Conservation (phyloP, 2,329 filamentous ascomycete genomes). For the Gremmenia infestans region DNA sequence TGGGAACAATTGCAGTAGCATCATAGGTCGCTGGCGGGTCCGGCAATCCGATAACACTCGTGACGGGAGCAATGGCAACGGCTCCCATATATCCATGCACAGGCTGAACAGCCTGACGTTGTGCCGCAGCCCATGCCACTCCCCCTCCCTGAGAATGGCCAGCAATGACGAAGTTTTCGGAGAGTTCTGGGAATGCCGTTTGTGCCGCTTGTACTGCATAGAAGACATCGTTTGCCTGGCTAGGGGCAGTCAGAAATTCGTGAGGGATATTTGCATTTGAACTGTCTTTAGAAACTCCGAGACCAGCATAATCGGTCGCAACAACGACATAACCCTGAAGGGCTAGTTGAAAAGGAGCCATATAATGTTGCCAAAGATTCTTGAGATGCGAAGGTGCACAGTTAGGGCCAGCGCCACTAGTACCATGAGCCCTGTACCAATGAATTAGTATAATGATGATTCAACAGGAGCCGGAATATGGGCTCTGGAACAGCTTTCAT, state of each 20-base stretch:
- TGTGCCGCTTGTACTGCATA: slow-evolving; percentile 40
- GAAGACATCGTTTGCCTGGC: slow-evolving; percentile 39
- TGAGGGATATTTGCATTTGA: slow-evolving; percentile 35
- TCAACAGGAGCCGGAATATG: too few species aligned
- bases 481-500: too few species aligned
- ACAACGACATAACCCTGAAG: slow-evolving; percentile 41
- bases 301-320: slow-evolving; percentile 41
- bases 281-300: slow-evolving; percentile 36
- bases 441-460: too few species aligned
- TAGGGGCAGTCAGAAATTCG: slow-evolving; percentile 36
- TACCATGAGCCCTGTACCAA: slow-evolving; percentile 33
- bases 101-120: slow-evolving; percentile 14
- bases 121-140: slow-evolving; percentile 38
- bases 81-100: slow-evolving; percentile 11
- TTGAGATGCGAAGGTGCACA: slow-evolving; percentile 39
- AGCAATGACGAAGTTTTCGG: slow-evolving; percentile 38
- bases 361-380: slow-evolving; percentile 37
- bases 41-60: background rate
- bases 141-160: slow-evolving; percentile 45
- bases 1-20: background rate
- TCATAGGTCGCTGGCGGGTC: background rate
- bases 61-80: slow-evolving; percentile 4
- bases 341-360: slow-evolving; percentile 37
- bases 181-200: slow-evolving; percentile 36
- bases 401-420: slow-evolving; percentile 36